Conservation (phyloP, 345 rosid species). For the Lenwebbia sp. region DNA sequence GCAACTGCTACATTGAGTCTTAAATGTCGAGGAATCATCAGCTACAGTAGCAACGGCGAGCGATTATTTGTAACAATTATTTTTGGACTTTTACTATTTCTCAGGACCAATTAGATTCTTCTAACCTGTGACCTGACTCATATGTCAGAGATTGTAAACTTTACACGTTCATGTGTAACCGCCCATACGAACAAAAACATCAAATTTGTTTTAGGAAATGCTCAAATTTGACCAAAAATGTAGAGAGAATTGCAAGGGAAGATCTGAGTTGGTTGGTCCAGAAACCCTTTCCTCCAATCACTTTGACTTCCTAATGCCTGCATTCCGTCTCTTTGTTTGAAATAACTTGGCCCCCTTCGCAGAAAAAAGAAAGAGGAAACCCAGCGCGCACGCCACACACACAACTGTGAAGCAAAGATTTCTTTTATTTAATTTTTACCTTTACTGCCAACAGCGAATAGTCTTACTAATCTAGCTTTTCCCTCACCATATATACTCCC, state of each 20-base stretch:
- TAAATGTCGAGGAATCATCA: background rate
- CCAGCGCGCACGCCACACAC: background rate
- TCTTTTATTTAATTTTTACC: background rate
- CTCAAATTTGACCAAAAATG: background rate
- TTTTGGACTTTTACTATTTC: background rate
- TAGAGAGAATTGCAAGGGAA: background rate
- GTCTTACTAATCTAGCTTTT: background rate
- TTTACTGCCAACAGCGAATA: background rate
- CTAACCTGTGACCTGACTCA: background rate
- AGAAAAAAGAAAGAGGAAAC: background rate
- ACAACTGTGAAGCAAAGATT: background rate
- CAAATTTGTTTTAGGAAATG: background rate
- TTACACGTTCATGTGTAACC: background rate
- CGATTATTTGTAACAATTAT: background rate
- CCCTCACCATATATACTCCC: background rate
- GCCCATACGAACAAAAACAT: background rate
- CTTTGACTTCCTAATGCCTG: background rate
- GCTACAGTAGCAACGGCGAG: background rate
- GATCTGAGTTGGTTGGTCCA: background rate
- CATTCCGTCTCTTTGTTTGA: background rate
- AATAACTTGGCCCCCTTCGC: background rate
- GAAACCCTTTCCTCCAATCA: background rate
- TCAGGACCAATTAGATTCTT: background rate
- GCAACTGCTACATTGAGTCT: conserved; percentile 14
- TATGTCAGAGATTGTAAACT: background rate